Evolutionary conservation across 2,329 filamentous ascomycete genomes (phyloP).

Genomic region (Penicillium sp.): DNA sequence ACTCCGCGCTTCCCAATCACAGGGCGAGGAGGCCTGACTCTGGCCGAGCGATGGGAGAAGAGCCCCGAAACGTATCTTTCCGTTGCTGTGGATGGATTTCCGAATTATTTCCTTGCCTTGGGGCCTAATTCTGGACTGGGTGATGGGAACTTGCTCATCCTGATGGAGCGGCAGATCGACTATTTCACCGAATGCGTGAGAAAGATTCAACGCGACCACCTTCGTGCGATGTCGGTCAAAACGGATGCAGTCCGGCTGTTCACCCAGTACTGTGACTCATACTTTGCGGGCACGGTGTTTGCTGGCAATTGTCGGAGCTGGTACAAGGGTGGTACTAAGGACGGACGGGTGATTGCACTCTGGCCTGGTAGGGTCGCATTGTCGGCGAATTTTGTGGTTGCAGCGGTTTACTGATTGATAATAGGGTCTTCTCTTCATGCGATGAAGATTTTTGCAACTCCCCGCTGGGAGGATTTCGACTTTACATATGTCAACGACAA

Average conservation of each 20-base stretch:
- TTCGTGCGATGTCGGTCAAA: conserved; percentile 25
- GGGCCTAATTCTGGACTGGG: conserved; percentile 31
- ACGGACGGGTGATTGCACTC: conserved; percentile 27
- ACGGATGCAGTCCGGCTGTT: conserved; percentile 26
- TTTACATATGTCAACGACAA: conserved; percentile 34
- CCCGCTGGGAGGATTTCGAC: conserved; percentile 37
- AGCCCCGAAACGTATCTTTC: conserved; percentile 34
- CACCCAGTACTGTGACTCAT: conserved; percentile 29
- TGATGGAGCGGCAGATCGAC: conserved; percentile 30
- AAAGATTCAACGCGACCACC: conserved; percentile 34
- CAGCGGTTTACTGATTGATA: not conserved
- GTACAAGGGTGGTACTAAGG: conserved; percentile 33
- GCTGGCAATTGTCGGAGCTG: conserved; percentile 33
- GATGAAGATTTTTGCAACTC: conserved; percentile 29
- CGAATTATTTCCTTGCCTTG: conserved; percentile 31
- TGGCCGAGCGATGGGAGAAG: conserved; percentile 27
- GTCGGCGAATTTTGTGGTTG: not conserved
- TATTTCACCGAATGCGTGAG: conserved; percentile 30
- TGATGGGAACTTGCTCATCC: conserved; percentile 30
- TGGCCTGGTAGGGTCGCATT: conserved; percentile 28
- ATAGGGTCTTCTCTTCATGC: conserved; percentile 34
- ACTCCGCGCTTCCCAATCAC: conserved; percentile 32
- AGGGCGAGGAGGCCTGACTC: conserved; percentile 22
- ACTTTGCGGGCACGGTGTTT: conserved; percentile 32
- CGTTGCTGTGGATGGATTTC: conserved; percentile 29